These are phyloP conservation scores for Rhodotorula taiwanensis DNA, from an alignment of 768 basidiomycete genomes.

Conservation along the genomic window DNA sequence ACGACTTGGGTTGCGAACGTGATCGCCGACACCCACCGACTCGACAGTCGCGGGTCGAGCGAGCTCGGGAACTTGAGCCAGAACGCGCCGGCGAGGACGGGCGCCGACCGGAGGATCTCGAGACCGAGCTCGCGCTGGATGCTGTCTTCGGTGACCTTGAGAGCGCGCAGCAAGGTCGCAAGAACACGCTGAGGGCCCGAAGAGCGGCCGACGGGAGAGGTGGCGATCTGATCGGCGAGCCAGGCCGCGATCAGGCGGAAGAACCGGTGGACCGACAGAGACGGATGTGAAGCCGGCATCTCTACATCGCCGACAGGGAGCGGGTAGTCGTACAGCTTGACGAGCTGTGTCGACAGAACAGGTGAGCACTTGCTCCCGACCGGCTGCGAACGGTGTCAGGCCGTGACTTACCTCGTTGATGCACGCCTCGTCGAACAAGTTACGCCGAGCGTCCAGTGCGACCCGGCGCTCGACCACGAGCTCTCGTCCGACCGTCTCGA, in stretches of 20 bases:
- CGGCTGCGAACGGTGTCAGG: too few relatives aligned
- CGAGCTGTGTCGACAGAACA: slow-evolving; percentile 5
- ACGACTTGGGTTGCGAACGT: slow-evolving; percentile 72
- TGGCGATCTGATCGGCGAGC: slow-evolving; percentile 54
- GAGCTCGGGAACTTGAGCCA: slow-evolving; percentile 44
- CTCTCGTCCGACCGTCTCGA: slow-evolving; percentile 57
- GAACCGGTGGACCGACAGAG: slow-evolving; percentile 28
- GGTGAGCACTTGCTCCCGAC: background rate
- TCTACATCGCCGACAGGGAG: slow-evolving; percentile 46
- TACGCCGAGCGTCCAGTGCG: slow-evolving; percentile 61
- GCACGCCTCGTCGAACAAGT: slow-evolving; percentile 56
- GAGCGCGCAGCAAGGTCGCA: slow-evolving; percentile 60
- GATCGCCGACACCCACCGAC: slow-evolving; percentile 86
- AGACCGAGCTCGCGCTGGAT: slow-evolving; percentile 76
- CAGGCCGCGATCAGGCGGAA: slow-evolving; percentile 42
- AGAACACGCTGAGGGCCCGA: slow-evolving; percentile 63
- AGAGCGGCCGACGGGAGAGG: slow-evolving; percentile 19
- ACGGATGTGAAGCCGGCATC: slow-evolving; percentile 32
- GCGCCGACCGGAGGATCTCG: slow-evolving; percentile 55
- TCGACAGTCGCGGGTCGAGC: slow-evolving; percentile 76
- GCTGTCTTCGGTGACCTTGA: slow-evolving; percentile 83
- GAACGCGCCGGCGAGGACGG: slow-evolving; percentile 31
- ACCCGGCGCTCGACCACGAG: slow-evolving; percentile 55
- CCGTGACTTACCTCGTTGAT: slow-evolving; percentile 5
- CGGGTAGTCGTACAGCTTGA: slow-evolving; percentile 44